These are phyloP conservation scores for Aquanectria penicillioides DNA, from an alignment of 2,329 filamentous ascomycete species.

Conservation along the genomic window DNA sequence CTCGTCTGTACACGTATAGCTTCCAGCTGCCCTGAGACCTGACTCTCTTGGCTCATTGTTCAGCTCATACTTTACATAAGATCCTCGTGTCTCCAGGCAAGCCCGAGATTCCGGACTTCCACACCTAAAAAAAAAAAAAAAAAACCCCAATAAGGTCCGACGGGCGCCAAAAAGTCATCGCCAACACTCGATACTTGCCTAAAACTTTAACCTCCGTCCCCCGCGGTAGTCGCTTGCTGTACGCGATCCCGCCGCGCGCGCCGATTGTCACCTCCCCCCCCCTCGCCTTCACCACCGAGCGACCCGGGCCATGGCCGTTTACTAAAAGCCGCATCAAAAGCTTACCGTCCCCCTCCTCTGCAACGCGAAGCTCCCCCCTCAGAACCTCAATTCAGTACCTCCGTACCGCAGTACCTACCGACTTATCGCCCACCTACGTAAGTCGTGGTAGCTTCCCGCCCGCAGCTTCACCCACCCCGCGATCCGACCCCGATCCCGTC, in stretches of 20 bases:
- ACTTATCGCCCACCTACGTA: neutral
- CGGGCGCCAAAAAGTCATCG: neutral
- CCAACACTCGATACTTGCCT: neutral
- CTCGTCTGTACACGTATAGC: slow-evolving; percentile 38
- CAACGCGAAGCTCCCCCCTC: neutral
- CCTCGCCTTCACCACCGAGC: slow-evolving; percentile 26
- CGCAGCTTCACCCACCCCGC: slow-evolving; percentile 15
- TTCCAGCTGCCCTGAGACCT: slow-evolving; percentile 22
- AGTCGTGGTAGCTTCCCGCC: slow-evolving; percentile 15
- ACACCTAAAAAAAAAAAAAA: neutral
- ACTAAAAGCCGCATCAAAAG: slow-evolving; percentile 32
- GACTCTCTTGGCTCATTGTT: slow-evolving; percentile 27
- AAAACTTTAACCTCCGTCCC: neutral
- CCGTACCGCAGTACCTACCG: too few species aligned
- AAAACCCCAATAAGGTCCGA: neutral
- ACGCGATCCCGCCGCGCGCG: slow-evolving; percentile 25
- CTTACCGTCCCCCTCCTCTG: neutral
- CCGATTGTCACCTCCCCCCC: slow-evolving; percentile 25
- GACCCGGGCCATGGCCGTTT: slow-evolving; percentile 33
- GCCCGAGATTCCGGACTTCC: neutral
- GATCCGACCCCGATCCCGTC: neutral
- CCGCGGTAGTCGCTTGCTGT: slow-evolving; percentile 8
- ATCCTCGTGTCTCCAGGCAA: slow-evolving; percentile 10
- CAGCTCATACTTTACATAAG: slow-evolving; percentile 24
- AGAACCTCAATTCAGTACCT: neutral